A percentile compares a stretch with the other conserved stretches of the same genome.
Conservation (phyloP, 352 stramenopile genomes). For the Aphanomyces invadans region DNA sequence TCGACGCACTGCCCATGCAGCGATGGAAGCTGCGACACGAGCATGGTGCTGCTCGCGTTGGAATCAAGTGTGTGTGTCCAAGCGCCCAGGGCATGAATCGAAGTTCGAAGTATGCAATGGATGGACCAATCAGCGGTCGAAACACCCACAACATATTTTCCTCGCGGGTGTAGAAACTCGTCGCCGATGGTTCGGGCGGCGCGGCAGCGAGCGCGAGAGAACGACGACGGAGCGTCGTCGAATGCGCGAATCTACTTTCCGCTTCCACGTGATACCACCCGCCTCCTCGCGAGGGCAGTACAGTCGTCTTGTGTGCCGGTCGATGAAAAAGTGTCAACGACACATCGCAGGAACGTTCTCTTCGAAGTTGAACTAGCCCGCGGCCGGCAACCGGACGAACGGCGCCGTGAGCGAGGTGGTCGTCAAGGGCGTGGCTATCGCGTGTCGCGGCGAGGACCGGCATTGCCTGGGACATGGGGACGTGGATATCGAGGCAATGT, state of each 20-base stretch:
- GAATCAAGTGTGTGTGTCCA: not conserved
- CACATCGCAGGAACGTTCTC: too few relatives aligned
- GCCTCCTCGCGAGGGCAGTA: too few relatives aligned
- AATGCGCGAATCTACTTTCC: too few relatives aligned
- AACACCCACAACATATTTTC: not conserved
- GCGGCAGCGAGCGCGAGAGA: not conserved
- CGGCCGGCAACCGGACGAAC: too few relatives aligned
- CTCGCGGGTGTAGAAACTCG: not conserved
- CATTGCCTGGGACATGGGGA: too few relatives aligned
- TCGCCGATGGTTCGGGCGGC: not conserved
- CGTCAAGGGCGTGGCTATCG: too few relatives aligned
- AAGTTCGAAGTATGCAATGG: slow-evolving; percentile 9
- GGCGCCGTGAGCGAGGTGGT: too few relatives aligned
- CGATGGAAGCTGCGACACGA: not conserved
- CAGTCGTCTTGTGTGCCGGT: not conserved
- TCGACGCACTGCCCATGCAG: not conserved
- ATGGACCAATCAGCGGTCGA: not conserved
- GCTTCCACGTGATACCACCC: too few relatives aligned
- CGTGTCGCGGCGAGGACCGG: too few relatives aligned
- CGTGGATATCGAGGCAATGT: too few relatives aligned
- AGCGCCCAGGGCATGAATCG: not conserved
- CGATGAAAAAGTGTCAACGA: too few relatives aligned
- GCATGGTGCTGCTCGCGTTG: not conserved
- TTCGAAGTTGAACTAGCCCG: not conserved
- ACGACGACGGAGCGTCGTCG: not conserved